Base-by-base conservation (phyloP, 345 rosid species). In the Aethionema arabicum region DNA sequence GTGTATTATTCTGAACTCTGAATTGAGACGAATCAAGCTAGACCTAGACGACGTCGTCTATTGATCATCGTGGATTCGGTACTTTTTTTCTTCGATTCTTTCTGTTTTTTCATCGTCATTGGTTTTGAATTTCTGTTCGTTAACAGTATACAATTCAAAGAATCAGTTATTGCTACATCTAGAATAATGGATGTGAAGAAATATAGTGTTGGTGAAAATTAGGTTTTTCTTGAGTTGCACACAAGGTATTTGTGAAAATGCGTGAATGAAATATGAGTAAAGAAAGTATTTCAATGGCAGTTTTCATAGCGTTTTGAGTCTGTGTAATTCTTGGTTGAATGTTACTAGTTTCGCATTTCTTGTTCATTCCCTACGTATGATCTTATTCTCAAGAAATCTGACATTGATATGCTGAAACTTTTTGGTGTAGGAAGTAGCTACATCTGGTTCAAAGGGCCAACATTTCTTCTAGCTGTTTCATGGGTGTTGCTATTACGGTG, bases 401-500 rank as follows among this genome's bases (percentile, higher is more conserved):
- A 39, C 38, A 37, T 16, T 52, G 70, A 71, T 58, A 7, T 52
- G 42, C 37, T 65, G 39, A 7, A 35, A 12, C 8, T 44, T 52
- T 62, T 36, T 58, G 61, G 51, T 64, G 11, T 37, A 71, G 70
- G 75, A 52, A 45, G 61, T 71, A 64, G 70, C 55, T 30, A 5
- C 71, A 12, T 59, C 29, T 59, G 57, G 50, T 60, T 72, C 66
- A 46, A 52, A 27, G 52, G 75, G 65, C 62, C 71, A 51, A 30
- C 15, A 37, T 27, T 38, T 56, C 12, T 31, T 67, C 66, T 68
- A 79, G 65, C 70, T 63, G 58, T 63, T 52, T 42, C 70, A 46
- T 52, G 77, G 76, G 46, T 58, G 77, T 83, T 79, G 78, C 79
- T 37, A 63, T 76, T 44, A 32, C 73, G 8, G 56, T 56, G 62